Evolutionary conservation across 2,329 filamentous ascomycete species (phyloP), one percentile per base, ranked within the genome.

Genomic region (Xylariaceae sp.): DNA sequence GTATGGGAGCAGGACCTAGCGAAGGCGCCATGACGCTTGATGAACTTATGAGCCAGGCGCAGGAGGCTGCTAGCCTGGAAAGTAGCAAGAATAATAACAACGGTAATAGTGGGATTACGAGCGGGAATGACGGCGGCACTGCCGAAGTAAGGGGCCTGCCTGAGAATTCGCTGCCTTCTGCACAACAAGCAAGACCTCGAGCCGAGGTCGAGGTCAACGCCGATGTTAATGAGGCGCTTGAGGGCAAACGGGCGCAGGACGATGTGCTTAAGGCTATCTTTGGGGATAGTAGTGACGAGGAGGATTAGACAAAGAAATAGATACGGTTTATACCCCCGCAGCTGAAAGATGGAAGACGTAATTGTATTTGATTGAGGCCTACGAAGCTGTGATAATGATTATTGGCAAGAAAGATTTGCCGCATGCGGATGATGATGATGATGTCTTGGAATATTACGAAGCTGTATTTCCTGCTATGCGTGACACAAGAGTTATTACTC

Each of bases 211-310:
- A 75, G 27, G 80, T 94, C 20, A 83, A 96, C 68, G 81, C 86
- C 0, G 88, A 91, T 58, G 82, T 78, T 60, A 96, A 96, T 64
- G 87, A 91, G 52, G 89, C 88, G 3, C 67, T 96, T 8, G 89
- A 95, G 66, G 86, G 82, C 0, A 79, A 85, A 64, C 81, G 84
- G 48, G 89, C 92, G 1, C 86, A 88, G 13, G 90, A 92, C 42
- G 89, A 89, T 36, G 86, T 97, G 0, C 92, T 97, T 64, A 90
- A 84, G 62, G 90, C 91, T n/a, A 92, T 97, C 24, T 97, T 97
- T 80, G 93, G 92, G 5, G 91, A 92, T 69, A 89, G 89, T 66
- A 87, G 88, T 60, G 88, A 91, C 63, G 68, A 70, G 1, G 67
- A 83, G 24, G 73, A 75, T 11, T 49, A 45, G 29, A 35, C 15